phyloP scores from a whole-genome alignment of 345 rosid genomes.

The Salix viminalis region DNA sequence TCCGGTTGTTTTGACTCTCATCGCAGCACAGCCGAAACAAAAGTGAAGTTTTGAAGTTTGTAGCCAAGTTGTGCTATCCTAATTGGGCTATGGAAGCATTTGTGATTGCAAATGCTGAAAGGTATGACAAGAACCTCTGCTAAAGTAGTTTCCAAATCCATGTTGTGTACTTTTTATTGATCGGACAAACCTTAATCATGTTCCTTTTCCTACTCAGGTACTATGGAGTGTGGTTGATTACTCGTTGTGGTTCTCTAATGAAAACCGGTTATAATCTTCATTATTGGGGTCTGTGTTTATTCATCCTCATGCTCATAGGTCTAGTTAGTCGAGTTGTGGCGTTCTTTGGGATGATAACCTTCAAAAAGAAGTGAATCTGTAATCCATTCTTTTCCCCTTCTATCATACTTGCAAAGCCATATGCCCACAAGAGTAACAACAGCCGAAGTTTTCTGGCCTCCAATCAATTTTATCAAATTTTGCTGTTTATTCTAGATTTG shows the following conservation, averaged over 20 bases:
- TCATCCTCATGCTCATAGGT: slow-evolving; percentile 53
- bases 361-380: slow-evolving; percentile 54
- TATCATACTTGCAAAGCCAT: not conserved
- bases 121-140: slow-evolving; percentile 29
- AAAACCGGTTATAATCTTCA: slow-evolving; percentile 56
- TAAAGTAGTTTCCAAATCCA: not conserved
- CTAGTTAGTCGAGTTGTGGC: slow-evolving; percentile 47
- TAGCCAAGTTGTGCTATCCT: slow-evolving; percentile 68
- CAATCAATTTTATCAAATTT: not conserved
- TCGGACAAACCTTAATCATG: not conserved
- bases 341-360: slow-evolving; percentile 56
- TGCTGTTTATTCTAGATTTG: not conserved
- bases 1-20: slow-evolving; percentile 88
- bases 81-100: slow-evolving; percentile 89
- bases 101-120: slow-evolving; percentile 73
- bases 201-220: slow-evolving; percentile 45
- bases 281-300: slow-evolving; percentile 51
- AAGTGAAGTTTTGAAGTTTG: slow-evolving; percentile 31
- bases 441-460: not conserved
- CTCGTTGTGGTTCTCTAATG: slow-evolving; percentile 65
- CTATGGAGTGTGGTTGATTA: slow-evolving; percentile 83
- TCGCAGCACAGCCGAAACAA: slow-evolving; percentile 54
- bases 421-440: not conserved
- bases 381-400: not conserved
- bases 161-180: not conserved